These are phyloP conservation scores for Pisolithus albus DNA, from an alignment of 768 basidiomycete genomes.

Conservation along the genomic window DNA sequence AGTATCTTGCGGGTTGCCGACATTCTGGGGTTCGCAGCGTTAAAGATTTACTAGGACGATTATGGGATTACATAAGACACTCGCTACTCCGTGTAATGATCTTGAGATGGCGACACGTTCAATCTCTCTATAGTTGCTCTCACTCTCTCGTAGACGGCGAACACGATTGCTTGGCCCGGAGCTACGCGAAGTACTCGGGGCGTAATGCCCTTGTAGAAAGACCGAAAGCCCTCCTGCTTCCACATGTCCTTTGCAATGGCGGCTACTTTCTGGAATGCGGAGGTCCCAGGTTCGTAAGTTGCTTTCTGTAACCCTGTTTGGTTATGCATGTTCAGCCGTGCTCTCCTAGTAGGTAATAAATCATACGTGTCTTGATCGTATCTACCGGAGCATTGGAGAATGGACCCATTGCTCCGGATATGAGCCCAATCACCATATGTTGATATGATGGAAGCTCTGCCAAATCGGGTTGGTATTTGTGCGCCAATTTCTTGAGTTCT, in stretches of 20 bases:
- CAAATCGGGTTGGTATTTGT: constrained; percentile 70
- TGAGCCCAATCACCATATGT: constrained; percentile 89
- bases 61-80: no score
- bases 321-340: constrained; percentile 2
- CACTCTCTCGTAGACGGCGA: constrained; percentile 93
- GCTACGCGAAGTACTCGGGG: constrained; percentile 94
- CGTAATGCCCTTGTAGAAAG: constrained; percentile 99
- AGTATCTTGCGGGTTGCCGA: constrained; percentile 30
- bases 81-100: constrained; percentile 62
- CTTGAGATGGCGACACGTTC: constrained; percentile 45
- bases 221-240: constrained; percentile 75
- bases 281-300: constrained; percentile 61
- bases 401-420: constrained; percentile 97
- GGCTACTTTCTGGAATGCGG: constrained; percentile 72
- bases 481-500: constrained; percentile 83
- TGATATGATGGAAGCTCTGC: constrained; percentile 87
- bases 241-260: constrained; percentile 91
- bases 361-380: constrained; percentile 89
- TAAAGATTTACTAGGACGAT: no score
- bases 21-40: no score
- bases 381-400: constrained; percentile 97
- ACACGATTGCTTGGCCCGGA: constrained; percentile 94
- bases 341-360: not conserved
- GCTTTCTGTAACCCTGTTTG: constrained; percentile 76
- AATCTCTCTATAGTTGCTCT: constrained; percentile 67